Evolutionary conservation across 2,329 filamentous ascomycete species (phyloP).

Genomic region (Arthrinium phaeospermum): DNA sequence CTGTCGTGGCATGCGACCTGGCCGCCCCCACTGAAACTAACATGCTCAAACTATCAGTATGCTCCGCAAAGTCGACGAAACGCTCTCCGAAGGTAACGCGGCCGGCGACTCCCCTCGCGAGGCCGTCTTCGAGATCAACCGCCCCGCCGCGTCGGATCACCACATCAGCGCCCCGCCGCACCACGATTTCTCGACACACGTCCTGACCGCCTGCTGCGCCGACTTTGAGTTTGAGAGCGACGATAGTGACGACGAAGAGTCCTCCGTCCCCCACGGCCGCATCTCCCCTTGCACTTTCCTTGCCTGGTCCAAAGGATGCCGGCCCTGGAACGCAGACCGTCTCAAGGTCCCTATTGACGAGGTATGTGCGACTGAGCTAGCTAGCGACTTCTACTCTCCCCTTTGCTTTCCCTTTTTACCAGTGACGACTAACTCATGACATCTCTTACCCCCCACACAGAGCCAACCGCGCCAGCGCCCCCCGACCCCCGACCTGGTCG

Average conservation of each 20-base stretch:
- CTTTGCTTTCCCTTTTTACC: neutral
- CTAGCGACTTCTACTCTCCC: neutral
- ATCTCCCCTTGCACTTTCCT: constrained; percentile 51
- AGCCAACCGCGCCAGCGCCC: constrained; percentile 29
- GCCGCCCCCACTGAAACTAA: neutral
- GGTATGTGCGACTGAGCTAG: constrained; percentile 23
- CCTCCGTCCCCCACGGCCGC: constrained; percentile 40
- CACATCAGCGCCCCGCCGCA: constrained; percentile 31
- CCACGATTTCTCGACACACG: constrained; percentile 28
- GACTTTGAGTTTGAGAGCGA: constrained; percentile 26
- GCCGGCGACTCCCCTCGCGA: constrained; percentile 30
- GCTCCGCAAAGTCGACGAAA: constrained; percentile 30
- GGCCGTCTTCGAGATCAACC: constrained; percentile 31
- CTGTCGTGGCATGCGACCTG: neutral
- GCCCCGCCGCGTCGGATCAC: constrained; percentile 26
- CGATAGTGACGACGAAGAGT: constrained; percentile 42
- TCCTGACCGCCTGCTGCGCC: constrained; percentile 21
- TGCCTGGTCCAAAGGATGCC: constrained; percentile 42
- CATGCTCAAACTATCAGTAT: constrained; percentile 25
- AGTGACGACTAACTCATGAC: neutral
- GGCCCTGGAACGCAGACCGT: constrained; percentile 32
- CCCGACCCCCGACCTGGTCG: constrained; percentile 24
- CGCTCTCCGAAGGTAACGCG: constrained; percentile 26
- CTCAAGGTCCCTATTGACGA: constrained; percentile 42
- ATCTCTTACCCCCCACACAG: neutral